Base-by-base conservation (phyloP, 1,139 yeast species). In the Candida smagusa region DNA sequence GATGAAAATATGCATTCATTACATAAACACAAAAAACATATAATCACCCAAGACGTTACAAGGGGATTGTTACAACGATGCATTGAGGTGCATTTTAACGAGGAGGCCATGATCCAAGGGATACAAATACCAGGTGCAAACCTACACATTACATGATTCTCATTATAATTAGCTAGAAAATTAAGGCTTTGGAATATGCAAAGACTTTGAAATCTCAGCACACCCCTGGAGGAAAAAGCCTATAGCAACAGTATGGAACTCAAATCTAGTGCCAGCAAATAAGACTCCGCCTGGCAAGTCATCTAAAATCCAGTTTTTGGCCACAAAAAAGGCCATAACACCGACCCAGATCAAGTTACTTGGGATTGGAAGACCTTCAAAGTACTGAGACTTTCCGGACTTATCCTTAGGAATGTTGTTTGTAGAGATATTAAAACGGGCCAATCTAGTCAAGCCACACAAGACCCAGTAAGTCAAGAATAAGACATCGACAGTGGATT, bases 341-440 rank as follows among this genome's bases (percentile, higher is more conserved):
- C 68, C 71, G 21, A 92, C 96, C 59, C 92, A 74, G 36, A 76
- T 65, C 49, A 92, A 71, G 34, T 95, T 84, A 4, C 95, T 81
- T 40, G 98, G 98, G 51, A 92, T 88, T 11, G 98, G 98, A 36
- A 92, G 77, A 8, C 98, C 98, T 68, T 92, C 98, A 59, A 92
- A 92, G 59, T 70, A 78, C 56, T 82, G 77, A 13, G 90, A 79
- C 63, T 89, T 89, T 22, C 96, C 96, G 12, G 74, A 59, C 41
- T 74, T 72, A 58, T 90, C 97, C 65, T 89, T 89, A 37, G 98
- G 97, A 45, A 94, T 78, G 49, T 87, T 86, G 40, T 92, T 84
- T 3, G 94, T 95, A 1, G 97, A 87, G 38, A 94, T 95, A 55
- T 92, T 92, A 66, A 89, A 92, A 57, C 98, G 76, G 7, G 98